Conservation (phyloP, 768 basidiomycete species). For the Cyathus striatus region DNA sequence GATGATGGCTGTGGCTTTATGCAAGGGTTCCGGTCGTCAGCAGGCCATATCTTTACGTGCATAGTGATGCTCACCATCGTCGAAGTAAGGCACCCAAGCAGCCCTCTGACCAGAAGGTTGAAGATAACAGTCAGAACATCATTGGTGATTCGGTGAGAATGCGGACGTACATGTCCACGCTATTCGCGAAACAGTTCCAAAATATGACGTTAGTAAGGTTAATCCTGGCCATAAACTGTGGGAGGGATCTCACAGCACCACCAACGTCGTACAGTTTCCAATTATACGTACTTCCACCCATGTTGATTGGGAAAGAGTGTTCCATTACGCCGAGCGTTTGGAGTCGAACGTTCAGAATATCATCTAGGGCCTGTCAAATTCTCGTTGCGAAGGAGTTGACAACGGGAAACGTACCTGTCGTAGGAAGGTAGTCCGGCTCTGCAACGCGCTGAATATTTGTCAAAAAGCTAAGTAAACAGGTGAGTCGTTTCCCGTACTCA, state of each 20-base stretch:
- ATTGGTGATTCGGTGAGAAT: slow-evolving; percentile 3
- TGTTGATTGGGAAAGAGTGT: slow-evolving; percentile 64
- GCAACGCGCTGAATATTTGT: slow-evolving; percentile 60
- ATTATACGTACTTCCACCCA: slow-evolving; percentile 57
- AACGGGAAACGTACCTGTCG: slow-evolving; percentile 42
- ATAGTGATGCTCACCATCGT: no score
- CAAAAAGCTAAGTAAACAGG: slow-evolving; percentile 51
- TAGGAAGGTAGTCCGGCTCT: slow-evolving; percentile 65
- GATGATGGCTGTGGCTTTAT: slow-evolving; percentile 74
- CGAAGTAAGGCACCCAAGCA: slow-evolving; percentile 82
- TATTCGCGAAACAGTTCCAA: slow-evolving; percentile 18
- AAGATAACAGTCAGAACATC: no score
- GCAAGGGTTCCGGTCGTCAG: slow-evolving; percentile 2
- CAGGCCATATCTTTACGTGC: no score
- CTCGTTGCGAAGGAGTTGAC: not conserved
- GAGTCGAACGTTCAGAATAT: slow-evolving; percentile 73
- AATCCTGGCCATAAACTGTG: slow-evolving; percentile 1
- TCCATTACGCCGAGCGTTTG: slow-evolving; percentile 80
- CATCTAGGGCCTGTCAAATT: slow-evolving; percentile 36
- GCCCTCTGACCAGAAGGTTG: slow-evolving; percentile 54
- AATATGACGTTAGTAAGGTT: not conserved
- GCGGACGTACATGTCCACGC: slow-evolving; percentile 54
- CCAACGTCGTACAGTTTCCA: slow-evolving; percentile 86
- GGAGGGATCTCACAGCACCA: slow-evolving; percentile 55
- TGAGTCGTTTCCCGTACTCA: slow-evolving; percentile 5